phyloP scores from a whole-genome alignment of 2,329 filamentous ascomycete genomes.

The Venturia carpophila region DNA sequence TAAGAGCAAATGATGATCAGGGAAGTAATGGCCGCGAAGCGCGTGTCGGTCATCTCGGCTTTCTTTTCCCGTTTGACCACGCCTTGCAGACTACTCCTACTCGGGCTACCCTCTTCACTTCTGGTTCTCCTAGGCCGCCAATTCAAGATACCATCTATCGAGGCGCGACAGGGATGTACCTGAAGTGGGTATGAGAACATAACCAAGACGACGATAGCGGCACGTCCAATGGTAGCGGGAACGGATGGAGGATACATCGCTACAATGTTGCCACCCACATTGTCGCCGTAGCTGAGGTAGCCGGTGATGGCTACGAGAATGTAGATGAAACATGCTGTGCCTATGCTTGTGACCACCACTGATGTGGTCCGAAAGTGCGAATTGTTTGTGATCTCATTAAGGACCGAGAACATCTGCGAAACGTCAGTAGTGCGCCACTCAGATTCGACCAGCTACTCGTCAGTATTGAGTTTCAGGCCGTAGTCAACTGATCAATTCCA shows the following conservation, averaged over 20 bases:
- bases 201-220: slow-evolving; percentile 90
- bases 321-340: slow-evolving; percentile 79
- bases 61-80: slow-evolving; percentile 16
- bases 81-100: slow-evolving; percentile 25
- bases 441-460: neutral
- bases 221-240: slow-evolving; percentile 84
- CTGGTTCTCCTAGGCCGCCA: slow-evolving; percentile 59
- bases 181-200: slow-evolving; percentile 95
- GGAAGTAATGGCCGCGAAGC: slow-evolving; percentile 85
- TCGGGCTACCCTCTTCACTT: slow-evolving; percentile 23
- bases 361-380: slow-evolving; percentile 68
- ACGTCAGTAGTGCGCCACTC: slow-evolving; percentile 9
- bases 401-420: slow-evolving; percentile 87
- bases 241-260: slow-evolving; percentile 76
- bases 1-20: slow-evolving; percentile 78
- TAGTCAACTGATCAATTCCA: too few relatives aligned
- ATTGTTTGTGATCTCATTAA: slow-evolving; percentile 88
- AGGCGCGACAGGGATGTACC: slow-evolving; percentile 93
- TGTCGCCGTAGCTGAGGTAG: slow-evolving; percentile 90
- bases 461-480: too few relatives aligned
- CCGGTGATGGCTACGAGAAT: slow-evolving; percentile 89
- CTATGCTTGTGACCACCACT: slow-evolving; percentile 78
- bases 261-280: slow-evolving; percentile 85
- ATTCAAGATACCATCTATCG: slow-evolving; percentile 83
- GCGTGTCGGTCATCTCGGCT: slow-evolving; percentile 68